Percentiles rank a stretch among this genome's conserved stretches.
These are phyloP conservation scores for Pseudonitzschia pungens DNA, from an alignment of 108 stramenopile species.

Conservation along the genomic window DNA sequence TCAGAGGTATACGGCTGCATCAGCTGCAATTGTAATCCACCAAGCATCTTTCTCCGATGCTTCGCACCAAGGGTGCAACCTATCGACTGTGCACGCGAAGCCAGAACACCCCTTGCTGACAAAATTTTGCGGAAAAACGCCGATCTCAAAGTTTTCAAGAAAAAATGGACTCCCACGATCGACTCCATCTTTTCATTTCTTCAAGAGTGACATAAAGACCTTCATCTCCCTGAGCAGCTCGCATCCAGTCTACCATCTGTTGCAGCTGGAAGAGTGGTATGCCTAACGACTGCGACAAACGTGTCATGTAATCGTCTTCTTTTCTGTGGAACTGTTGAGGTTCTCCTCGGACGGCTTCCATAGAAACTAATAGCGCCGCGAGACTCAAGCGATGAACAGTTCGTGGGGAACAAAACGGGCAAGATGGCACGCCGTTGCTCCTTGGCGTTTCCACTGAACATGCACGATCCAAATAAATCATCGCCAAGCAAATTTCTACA, in stretches of 20 bases:
- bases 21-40: no score
- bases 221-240: constrained; percentile 31
- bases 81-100: no score
- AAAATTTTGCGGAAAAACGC: no score
- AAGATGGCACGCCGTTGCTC: constrained; percentile 27
- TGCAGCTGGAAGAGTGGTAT: constrained; percentile 28
- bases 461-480: constrained; percentile 57
- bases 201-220: constrained; percentile 25
- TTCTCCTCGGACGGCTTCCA: constrained; percentile 19
- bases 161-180: constrained; percentile 24
- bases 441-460: constrained; percentile 49
- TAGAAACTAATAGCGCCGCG: constrained; percentile 31
- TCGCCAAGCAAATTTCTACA: constrained; percentile 34
- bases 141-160: neutral
- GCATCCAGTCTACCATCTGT: constrained; percentile 42
- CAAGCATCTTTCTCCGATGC: no score
- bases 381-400: constrained; percentile 47
- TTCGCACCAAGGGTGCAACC: no score
- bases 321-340: neutral
- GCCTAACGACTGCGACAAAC: constrained; percentile 22
- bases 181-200: constrained; percentile 27
- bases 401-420: constrained; percentile 44
- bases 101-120: no score
- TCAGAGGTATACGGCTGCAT: no score
- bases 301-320: constrained; percentile 9